Percentiles rank a stretch among this genome's conserved stretches.
These are phyloP conservation scores for Mentha longifolia DNA, from an alignment of 257 asterid species.

Conservation along the genomic window DNA sequence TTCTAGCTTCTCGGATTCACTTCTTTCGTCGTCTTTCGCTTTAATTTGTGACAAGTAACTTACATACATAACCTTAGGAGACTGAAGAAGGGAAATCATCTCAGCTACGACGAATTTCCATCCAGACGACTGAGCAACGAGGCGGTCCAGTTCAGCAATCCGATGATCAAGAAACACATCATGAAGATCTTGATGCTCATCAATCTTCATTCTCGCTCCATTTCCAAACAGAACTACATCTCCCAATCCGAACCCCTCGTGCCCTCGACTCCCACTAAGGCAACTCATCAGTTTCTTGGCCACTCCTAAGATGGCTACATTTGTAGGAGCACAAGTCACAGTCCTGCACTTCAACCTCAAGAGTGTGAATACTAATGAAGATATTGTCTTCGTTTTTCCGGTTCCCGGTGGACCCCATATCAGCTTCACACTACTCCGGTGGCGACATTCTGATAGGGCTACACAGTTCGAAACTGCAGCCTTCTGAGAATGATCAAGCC, in stretches of 20 bases:
- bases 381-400: conserved; percentile 68
- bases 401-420: conserved; percentile 95
- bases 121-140: conserved; percentile 52
- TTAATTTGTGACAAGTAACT: conserved; percentile 33
- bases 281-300: conserved; percentile 42
- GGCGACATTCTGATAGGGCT: conserved; percentile 49
- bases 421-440: conserved; percentile 47
- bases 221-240: conserved; percentile 73
- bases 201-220: conserved; percentile 61
- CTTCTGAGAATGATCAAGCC: conserved; percentile 57
- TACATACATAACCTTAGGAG: conserved; percentile 46
- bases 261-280: conserved; percentile 36
- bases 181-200: conserved; percentile 54
- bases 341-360: conserved; percentile 53
- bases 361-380: conserved; percentile 44
- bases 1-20: neutral
- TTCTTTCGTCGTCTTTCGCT: conserved; percentile 13
- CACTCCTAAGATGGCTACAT: conserved; percentile 46
- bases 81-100: conserved; percentile 53
- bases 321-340: conserved; percentile 73
- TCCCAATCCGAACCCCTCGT: conserved; percentile 65
- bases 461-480: conserved; percentile 52
- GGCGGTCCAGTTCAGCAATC: conserved; percentile 36
- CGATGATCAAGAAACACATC: conserved; percentile 72
- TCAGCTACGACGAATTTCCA: conserved; percentile 47